These are phyloP conservation scores for Clavispora santaluciae DNA, from an alignment of 805 yeast genomes.

Conservation along the genomic window DNA sequence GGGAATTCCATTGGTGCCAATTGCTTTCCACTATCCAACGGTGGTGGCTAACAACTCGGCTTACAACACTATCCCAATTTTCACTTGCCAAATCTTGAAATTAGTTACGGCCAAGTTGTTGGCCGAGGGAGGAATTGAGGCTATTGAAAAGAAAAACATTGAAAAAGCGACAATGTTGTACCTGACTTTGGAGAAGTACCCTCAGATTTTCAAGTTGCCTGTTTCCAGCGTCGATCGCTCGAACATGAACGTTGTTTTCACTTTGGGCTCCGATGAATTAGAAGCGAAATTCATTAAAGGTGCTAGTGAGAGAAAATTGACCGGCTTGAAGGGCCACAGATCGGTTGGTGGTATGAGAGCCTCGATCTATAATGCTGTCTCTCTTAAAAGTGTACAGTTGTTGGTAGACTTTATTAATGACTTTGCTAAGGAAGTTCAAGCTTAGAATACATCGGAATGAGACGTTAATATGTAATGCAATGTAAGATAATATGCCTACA, in stretches of 20 bases:
- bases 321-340: conserved; percentile 92
- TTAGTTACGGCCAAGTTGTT: conserved; percentile 66
- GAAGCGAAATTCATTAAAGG: conserved; percentile 67
- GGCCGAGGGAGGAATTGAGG: conserved; percentile 64
- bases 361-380: conserved; percentile 85
- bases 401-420: conserved; percentile 54
- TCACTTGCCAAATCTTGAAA: conserved; percentile 81
- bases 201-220: conserved; percentile 61
- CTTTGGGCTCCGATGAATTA: conserved; percentile 54
- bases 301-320: conserved; percentile 55
- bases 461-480: not conserved
- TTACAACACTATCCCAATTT: conserved; percentile 93
- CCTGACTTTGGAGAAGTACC: conserved; percentile 56
- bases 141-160: conserved; percentile 53
- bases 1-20: conserved; percentile 78
- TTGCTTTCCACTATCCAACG: conserved; percentile 82
- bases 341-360: conserved; percentile 97
- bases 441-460: not conserved
- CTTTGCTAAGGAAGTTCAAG: conserved; percentile 45
- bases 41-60: conserved; percentile 87
- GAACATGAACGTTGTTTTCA: conserved; percentile 91
- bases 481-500: not conserved
- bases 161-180: conserved; percentile 65
- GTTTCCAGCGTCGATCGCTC: conserved; percentile 66
- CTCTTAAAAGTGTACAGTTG: conserved; percentile 51